Evolutionary conservation across 2,329 filamentous ascomycete genomes (phyloP).

Genomic region (Madurella fahalii): DNA sequence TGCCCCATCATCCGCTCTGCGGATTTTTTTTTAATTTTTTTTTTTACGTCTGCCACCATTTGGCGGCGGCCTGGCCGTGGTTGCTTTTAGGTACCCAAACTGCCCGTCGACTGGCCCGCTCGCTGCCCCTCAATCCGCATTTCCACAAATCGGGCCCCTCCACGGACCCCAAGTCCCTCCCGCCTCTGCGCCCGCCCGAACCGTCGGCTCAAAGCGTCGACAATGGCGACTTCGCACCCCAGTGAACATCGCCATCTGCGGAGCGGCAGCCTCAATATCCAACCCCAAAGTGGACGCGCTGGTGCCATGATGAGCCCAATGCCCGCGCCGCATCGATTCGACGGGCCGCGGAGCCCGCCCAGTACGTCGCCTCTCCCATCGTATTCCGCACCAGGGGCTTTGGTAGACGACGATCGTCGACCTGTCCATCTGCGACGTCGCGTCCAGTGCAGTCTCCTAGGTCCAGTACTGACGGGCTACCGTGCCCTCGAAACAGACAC

Average conservation of each 20-base stretch:
- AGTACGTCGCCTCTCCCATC: constrained; percentile 43
- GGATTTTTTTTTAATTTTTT: neutral
- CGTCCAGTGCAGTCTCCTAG: neutral
- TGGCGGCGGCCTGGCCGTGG: neutral
- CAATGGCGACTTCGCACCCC: constrained; percentile 28
- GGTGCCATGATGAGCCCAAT: constrained; percentile 35
- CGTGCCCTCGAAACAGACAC: constrained; percentile 60
- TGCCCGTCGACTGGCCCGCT: neutral
- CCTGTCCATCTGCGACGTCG: neutral
- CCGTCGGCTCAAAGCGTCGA: constrained; percentile 2
- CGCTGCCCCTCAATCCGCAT: constrained; percentile 18
- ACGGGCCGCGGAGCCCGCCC: constrained; percentile 59
- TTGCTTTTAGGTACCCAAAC: neutral
- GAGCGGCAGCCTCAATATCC: constrained; percentile 54
- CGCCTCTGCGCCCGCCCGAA: neutral
- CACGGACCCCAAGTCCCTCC: constrained; percentile 4
- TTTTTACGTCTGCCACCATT: neutral
- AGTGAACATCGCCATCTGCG: constrained; percentile 45
- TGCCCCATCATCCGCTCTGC: neutral
- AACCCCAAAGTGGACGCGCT: constrained; percentile 30
- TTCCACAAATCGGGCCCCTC: constrained; percentile 20
- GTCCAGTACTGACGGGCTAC: neutral
- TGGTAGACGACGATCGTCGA: neutral
- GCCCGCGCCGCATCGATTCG: constrained; percentile 43
- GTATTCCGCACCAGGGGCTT: neutral